Evolutionary conservation across 1,284 basidiomycete species (phyloP).

Genomic region (Fomitopsis pinicola): DNA sequence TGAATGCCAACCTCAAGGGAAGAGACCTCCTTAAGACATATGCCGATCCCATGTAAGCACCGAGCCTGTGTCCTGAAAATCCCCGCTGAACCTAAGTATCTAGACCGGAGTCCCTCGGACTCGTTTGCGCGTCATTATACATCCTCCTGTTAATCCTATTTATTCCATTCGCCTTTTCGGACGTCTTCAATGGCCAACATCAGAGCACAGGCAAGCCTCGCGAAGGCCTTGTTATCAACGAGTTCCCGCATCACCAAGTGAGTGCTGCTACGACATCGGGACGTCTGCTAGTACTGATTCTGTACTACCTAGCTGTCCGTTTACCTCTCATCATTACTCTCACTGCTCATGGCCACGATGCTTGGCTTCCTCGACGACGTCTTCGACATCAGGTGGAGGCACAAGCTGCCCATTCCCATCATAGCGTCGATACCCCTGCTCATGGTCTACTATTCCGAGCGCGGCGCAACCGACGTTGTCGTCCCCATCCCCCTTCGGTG

Average conservation of each 20-base stretch:
- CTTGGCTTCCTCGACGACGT: slow-evolving; percentile 97
- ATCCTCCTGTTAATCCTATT: slow-evolving; percentile 83
- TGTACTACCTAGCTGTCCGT: slow-evolving; percentile 64
- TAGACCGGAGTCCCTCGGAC: slow-evolving; percentile 92
- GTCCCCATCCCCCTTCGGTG: slow-evolving; percentile 78
- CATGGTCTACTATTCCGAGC: slow-evolving; percentile 94
- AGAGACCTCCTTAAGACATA: slow-evolving; percentile 79
- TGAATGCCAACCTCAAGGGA: slow-evolving; percentile 75
- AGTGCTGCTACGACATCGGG: slow-evolving; percentile 17
- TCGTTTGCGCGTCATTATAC: slow-evolving; percentile 88
- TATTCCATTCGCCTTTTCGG: slow-evolving; percentile 86
- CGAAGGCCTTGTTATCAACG: slow-evolving; percentile 60
- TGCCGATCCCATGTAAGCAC: slow-evolving; percentile 65
- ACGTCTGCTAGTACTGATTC: slow-evolving; percentile 1
- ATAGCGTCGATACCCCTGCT: slow-evolving; percentile 93
- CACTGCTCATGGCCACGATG: slow-evolving; percentile 87
- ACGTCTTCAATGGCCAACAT: slow-evolving; percentile 52
- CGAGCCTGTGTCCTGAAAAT: neutral
- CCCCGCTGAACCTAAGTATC: neutral
- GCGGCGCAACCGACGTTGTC: slow-evolving; percentile 92
- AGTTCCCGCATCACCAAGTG: slow-evolving; percentile 89
- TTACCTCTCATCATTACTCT: slow-evolving; percentile 90
- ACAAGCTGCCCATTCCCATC: slow-evolving; percentile 96
- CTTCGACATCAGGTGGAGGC: slow-evolving; percentile 98
- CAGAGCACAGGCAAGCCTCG: slow-evolving; percentile 34